These are phyloP conservation scores for Colletotrichum sp. DNA, from an alignment of 2,329 filamentous ascomycete species.

Conservation along the genomic window DNA sequence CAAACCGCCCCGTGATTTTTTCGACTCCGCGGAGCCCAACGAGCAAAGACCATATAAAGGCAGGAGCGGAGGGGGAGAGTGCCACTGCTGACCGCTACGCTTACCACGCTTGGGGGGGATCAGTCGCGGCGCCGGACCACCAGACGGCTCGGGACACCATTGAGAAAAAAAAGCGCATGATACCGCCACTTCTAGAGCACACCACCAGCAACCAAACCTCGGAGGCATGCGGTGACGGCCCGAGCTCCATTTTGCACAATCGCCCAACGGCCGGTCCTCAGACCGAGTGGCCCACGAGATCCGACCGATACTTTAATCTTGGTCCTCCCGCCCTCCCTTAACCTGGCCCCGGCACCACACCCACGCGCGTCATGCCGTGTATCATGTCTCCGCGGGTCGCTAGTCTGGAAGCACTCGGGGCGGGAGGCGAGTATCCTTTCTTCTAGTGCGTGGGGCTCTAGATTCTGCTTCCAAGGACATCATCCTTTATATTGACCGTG, in stretches of 20 bases:
- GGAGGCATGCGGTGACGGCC: not conserved
- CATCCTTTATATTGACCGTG: not conserved
- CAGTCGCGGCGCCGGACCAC: not conserved
- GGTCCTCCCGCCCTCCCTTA: not conserved
- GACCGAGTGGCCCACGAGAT: not conserved
- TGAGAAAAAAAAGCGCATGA: not conserved
- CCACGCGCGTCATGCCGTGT: not conserved
- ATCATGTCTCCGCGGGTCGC: not conserved
- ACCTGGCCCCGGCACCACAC: not conserved
- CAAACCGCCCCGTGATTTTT: not conserved
- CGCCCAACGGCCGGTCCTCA: not conserved
- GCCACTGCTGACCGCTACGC: not conserved
- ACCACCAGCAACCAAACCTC: not conserved
- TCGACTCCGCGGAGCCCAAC: not conserved
- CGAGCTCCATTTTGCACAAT: not conserved
- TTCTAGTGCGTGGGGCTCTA: not conserved
- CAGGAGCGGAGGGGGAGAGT: not conserved
- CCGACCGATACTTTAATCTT: not conserved
- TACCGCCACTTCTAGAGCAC: not conserved
- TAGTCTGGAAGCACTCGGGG: not conserved
- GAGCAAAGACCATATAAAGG: not conserved
- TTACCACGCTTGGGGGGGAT: not conserved
- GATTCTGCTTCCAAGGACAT: accelerated
- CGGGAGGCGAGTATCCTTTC: not conserved
- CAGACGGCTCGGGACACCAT: not conserved